Evolutionary conservation across 176 grass and related monocot genomes (phyloP).

Genomic region (Hordeum marinum): DNA sequence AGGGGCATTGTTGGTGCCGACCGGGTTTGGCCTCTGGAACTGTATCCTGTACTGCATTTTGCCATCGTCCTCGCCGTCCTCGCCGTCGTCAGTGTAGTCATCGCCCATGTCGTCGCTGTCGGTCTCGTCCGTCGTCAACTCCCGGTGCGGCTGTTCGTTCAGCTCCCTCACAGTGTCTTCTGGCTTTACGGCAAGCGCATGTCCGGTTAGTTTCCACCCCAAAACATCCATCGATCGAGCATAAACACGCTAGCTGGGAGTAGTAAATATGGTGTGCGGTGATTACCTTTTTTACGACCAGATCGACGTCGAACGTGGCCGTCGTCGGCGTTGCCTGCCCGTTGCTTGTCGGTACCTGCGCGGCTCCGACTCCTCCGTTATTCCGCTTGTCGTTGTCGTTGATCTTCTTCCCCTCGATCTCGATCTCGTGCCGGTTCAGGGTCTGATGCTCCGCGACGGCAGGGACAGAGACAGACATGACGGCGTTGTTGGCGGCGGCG

Average conservation of each 20-base stretch:
- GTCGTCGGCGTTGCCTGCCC: constrained; percentile 4
- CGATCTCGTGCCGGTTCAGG: constrained; percentile 11
- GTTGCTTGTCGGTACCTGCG: constrained; percentile 26
- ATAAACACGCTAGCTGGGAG: neutral
- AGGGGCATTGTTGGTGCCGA: neutral
- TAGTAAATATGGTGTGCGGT: constrained; percentile 8
- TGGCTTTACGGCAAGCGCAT: constrained; percentile 59
- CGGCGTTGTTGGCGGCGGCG: constrained; percentile 8
- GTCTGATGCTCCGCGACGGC: neutral
- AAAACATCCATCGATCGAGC: neutral
- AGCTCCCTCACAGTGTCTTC: constrained; percentile 66
- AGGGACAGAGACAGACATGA: neutral
- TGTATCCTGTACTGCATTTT: constrained; percentile 75
- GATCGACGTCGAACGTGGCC: constrained; percentile 15
- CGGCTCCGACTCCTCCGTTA: constrained; percentile 26
- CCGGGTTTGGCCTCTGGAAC: constrained; percentile 42
- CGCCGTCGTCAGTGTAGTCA: constrained; percentile 52
- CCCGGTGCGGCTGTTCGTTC: constrained; percentile 43
- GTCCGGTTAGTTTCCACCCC: constrained; percentile 36
- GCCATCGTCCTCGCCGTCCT: constrained; percentile 49
- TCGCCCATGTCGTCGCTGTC: constrained; percentile 55
- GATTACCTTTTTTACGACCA: constrained; percentile 29
- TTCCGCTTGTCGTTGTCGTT: constrained; percentile 39
- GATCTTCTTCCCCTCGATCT: constrained; percentile 58
- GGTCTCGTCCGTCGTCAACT: constrained; percentile 48